A percentile compares a stretch with the other conserved stretches of the same genome.
phyloP scores from a whole-genome alignment of 176 grass and related monocot species.

The Stipa capillata region DNA sequence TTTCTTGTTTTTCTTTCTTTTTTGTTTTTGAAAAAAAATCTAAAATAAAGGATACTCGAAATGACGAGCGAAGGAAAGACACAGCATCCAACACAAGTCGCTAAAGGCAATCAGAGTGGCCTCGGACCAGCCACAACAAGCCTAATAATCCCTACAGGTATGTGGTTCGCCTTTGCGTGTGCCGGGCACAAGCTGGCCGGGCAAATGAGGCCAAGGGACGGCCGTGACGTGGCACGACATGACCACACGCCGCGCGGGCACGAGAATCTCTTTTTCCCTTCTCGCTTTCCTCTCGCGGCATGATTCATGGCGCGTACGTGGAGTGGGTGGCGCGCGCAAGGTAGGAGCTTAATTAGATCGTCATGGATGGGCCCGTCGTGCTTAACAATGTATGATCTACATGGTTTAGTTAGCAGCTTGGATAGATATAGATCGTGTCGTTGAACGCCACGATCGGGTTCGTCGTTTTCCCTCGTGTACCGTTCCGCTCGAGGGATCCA shows the following conservation, averaged over 20 bases:
- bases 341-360: not conserved
- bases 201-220: not conserved
- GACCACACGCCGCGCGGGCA: not conserved
- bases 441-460: not conserved
- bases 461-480: not conserved
- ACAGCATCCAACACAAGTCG: not conserved
- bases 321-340: conserved; percentile 11
- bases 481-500: not conserved
- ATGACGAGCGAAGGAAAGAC: not conserved
- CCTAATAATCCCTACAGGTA: not conserved
- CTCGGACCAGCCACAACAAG: not conserved
- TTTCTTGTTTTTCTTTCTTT: too few relatives aligned
- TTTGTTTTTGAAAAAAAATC: too few relatives aligned
- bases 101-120: not conserved
- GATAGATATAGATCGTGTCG: too few relatives aligned
- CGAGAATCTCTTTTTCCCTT: not conserved
- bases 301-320: conserved; percentile 30
- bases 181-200: conserved; percentile 15
- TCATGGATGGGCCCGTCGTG: not conserved
- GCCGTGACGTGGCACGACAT: not conserved
- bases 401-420: not conserved
- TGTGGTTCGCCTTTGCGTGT: conserved; percentile 1
- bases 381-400: not conserved
- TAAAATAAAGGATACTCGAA: too few relatives aligned
- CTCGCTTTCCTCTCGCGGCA: not conserved